phyloP scores from a whole-genome alignment of 1,139 yeast genomes.

The Pichia sp. region DNA sequence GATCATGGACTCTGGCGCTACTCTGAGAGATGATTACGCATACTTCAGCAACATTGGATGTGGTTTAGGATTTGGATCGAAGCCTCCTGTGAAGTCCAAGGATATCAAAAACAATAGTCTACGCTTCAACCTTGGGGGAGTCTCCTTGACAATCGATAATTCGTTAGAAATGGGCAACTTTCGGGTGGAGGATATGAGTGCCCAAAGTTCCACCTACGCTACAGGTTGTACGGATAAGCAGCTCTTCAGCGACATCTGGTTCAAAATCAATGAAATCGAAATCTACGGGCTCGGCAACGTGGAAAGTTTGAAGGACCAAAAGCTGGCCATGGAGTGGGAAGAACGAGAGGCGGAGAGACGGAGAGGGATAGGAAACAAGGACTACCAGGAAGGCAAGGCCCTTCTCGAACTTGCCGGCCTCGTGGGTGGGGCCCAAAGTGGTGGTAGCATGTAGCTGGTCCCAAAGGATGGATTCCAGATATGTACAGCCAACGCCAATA shows the following conservation, averaged over 20 bases:
- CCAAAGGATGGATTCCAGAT: not conserved
- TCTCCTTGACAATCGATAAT: conserved; percentile 73
- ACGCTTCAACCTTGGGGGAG: conserved; percentile 53
- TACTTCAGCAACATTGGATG: conserved; percentile 68
- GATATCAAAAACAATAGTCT: conserved; percentile 7
- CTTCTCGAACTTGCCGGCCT: conserved; percentile 87
- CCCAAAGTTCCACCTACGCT: conserved; percentile 4
- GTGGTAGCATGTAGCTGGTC: conserved; percentile 39
- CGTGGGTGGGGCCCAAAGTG: conserved; percentile 66
- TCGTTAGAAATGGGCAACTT: conserved; percentile 78
- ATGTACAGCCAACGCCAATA: too few species aligned
- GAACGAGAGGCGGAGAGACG: conserved; percentile 78
- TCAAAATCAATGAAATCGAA: conserved; percentile 70
- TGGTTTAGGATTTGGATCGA: conserved; percentile 78
- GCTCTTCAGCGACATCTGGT: conserved; percentile 53
- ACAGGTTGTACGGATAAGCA: not conserved
- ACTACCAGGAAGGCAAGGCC: conserved; percentile 78
- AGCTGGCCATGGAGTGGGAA: conserved; percentile 86
- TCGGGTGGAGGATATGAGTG: conserved; percentile 50
- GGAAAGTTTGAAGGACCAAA: conserved; percentile 71
- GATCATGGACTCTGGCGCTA: conserved; percentile 41
- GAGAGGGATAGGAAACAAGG: conserved; percentile 57
- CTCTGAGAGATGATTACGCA: conserved; percentile 38
- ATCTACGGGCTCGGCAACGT: conserved; percentile 90
- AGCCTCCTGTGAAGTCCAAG: conserved; percentile 53